A percentile compares a stretch with the other conserved stretches of the same genome.
Evolutionary conservation across 202 grass and related monocot species (phyloP).

Genomic region (Cymbopogon flexuosus): DNA sequence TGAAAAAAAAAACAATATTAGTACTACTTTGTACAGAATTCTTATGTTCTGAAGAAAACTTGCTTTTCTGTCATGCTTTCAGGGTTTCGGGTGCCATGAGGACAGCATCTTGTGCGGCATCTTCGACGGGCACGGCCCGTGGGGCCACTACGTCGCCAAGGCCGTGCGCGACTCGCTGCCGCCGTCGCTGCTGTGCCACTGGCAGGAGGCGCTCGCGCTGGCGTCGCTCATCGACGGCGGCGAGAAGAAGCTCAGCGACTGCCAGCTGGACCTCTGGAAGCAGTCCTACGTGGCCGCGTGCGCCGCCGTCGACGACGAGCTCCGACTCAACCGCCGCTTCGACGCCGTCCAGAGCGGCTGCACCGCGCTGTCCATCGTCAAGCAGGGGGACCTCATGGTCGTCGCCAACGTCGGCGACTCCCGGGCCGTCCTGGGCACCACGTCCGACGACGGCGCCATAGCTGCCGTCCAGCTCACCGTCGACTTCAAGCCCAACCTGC

Average conservation of each 20-base stretch:
- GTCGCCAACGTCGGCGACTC: slow-evolving; percentile 90
- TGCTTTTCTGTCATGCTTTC: neutral
- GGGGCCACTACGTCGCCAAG: slow-evolving; percentile 93
- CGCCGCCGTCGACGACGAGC: slow-evolving; percentile 64
- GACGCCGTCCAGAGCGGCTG: slow-evolving; percentile 70
- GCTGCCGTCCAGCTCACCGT: slow-evolving; percentile 73
- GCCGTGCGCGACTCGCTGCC: slow-evolving; percentile 61
- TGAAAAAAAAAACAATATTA: neutral
- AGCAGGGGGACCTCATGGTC: slow-evolving; percentile 65
- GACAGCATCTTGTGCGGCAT: slow-evolving; percentile 75
- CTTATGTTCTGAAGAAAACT: neutral
- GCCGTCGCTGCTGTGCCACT: slow-evolving; percentile 62
- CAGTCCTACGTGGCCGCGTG: slow-evolving; percentile 50
- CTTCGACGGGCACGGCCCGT: slow-evolving; percentile 88
- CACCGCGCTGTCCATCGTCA: slow-evolving; percentile 77
- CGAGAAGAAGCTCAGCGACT: slow-evolving; percentile 45
- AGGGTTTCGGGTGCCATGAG: slow-evolving; percentile 84
- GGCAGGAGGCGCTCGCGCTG: slow-evolving; percentile 64
- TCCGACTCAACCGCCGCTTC: slow-evolving; percentile 42
- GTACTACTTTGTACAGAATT: neutral
- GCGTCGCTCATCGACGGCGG: slow-evolving; percentile 48
- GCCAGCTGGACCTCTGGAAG: slow-evolving; percentile 66
- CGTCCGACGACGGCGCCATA: slow-evolving; percentile 47
- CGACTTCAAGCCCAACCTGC: slow-evolving; percentile 87
- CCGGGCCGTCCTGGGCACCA: slow-evolving; percentile 62